These are phyloP conservation scores for Mercurialis annua DNA, from an alignment of 345 rosid species.

Conservation along the genomic window DNA sequence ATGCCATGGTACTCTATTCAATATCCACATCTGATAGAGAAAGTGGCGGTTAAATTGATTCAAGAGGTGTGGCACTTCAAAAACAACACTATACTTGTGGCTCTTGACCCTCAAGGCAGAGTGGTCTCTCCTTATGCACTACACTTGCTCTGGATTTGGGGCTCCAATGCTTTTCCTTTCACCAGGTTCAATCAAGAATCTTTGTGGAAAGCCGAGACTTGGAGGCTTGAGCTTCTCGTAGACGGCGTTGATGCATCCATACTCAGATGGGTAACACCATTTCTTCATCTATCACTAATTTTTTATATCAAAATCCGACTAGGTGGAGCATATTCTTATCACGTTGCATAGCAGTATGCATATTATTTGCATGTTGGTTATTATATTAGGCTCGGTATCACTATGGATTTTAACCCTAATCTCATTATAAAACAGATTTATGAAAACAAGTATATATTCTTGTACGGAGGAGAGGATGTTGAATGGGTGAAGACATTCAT, in stretches of 20 bases:
- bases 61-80: constrained; percentile 80
- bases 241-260: too few relatives aligned
- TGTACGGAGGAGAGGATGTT: constrained; percentile 73
- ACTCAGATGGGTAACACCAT: constrained; percentile 95
- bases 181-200: too few relatives aligned
- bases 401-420: neutral
- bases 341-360: too few relatives aligned
- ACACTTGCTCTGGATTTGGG: too few relatives aligned
- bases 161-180: too few relatives aligned
- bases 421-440: constrained; percentile 37
- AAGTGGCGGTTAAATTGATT: constrained; percentile 55
- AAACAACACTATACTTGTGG: constrained; percentile 78
- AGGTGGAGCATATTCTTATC: too few relatives aligned
- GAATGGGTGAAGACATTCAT: constrained; percentile 79
- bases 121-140: constrained; percentile 72
- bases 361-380: too few relatives aligned
- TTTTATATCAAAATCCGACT: too few relatives aligned
- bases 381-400: too few relatives aligned
- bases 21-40: constrained; percentile 57
- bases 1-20: constrained; percentile 80
- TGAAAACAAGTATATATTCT: constrained; percentile 69
- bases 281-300: constrained; percentile 34
- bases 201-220: too few relatives aligned
- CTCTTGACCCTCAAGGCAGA: constrained; percentile 77
- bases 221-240: too few relatives aligned